Evolutionary conservation across 441 rosid species (phyloP).

Genomic region (Brassica hybrid): DNA sequence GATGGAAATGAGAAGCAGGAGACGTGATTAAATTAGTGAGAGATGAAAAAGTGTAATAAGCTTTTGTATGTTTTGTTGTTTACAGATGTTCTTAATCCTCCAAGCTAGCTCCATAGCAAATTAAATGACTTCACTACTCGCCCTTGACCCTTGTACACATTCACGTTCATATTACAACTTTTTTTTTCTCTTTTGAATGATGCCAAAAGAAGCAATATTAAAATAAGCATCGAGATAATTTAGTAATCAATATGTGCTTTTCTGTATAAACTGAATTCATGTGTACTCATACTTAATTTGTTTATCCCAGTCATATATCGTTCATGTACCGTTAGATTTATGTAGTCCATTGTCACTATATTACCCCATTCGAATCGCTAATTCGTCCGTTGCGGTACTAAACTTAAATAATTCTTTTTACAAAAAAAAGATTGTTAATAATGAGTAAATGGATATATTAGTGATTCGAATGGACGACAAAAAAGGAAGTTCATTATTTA

Average conservation of each 20-base stretch:
- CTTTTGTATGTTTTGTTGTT: constrained; percentile 9
- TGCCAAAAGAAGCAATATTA: neutral
- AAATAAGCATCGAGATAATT: neutral
- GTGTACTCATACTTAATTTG: neutral
- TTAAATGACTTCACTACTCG: neutral
- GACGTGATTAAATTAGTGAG: constrained; percentile 17
- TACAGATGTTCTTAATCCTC: neutral
- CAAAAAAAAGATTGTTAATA: neutral
- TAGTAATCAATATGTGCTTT: neutral
- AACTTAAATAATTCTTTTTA: too few relatives aligned
- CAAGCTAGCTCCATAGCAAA: neutral
- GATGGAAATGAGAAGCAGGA: constrained; percentile 47
- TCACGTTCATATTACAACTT: neutral
- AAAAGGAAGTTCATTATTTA: neutral
- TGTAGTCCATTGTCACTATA: neutral
- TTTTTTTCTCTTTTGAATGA: neutral
- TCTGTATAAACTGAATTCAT: neutral
- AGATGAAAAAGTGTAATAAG: neutral
- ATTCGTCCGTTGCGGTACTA: neutral
- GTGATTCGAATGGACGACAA: neutral
- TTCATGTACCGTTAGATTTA: neutral
- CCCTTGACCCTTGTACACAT: neutral
- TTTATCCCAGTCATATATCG: neutral
- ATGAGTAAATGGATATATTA: neutral
- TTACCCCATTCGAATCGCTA: neutral